Percentiles rank a stretch among this genome's conserved stretches.
These are phyloP conservation scores for Penicillium palitans DNA, from an alignment of 2,329 filamentous ascomycete genomes.

Conservation along the genomic window DNA sequence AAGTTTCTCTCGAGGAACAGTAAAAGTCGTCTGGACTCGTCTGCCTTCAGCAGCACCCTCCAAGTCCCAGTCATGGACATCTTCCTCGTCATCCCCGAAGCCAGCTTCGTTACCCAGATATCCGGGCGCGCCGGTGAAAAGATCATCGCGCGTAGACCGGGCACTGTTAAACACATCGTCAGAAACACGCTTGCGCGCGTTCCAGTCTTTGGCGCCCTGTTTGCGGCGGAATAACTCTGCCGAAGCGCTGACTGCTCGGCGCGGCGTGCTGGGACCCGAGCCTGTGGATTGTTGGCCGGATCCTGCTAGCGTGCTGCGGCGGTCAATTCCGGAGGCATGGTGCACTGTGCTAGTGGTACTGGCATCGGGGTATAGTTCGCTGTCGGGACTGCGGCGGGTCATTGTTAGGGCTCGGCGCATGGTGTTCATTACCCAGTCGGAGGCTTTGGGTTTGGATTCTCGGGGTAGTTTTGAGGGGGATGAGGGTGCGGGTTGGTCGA, in stretches of 20 bases:
- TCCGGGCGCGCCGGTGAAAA: conserved; percentile 28
- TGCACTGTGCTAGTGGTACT: conserved; percentile 10
- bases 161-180: conserved; percentile 20
- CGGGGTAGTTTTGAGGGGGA: conserved; percentile 30
- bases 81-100: conserved; percentile 16
- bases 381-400: conserved; percentile 32
- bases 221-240: conserved; percentile 52
- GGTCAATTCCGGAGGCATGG: conserved; percentile 33
- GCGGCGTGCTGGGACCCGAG: conserved; percentile 32
- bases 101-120: conserved; percentile 31
- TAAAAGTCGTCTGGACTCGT: conserved; percentile 85
- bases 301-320: conserved; percentile 25
- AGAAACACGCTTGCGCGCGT: conserved; percentile 36
- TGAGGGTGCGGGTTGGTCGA: conserved; percentile 28
- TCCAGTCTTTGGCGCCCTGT: conserved; percentile 56
- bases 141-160: conserved; percentile 28
- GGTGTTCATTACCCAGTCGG: conserved; percentile 70
- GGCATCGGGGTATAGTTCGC: conserved; percentile 15
- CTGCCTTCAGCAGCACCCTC: conserved; percentile 70
- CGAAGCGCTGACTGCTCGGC: conserved; percentile 51
- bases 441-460: conserved; percentile 51
- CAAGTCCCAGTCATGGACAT: conserved; percentile 66
- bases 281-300: conserved; percentile 7
- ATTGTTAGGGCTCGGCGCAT: conserved; percentile 63
- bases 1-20: conserved; percentile 80